A percentile compares a stretch with the other conserved stretches of the same genome.
Conservation (phyloP, 768 basidiomycete genomes). For the Asterophora parasitica region DNA sequence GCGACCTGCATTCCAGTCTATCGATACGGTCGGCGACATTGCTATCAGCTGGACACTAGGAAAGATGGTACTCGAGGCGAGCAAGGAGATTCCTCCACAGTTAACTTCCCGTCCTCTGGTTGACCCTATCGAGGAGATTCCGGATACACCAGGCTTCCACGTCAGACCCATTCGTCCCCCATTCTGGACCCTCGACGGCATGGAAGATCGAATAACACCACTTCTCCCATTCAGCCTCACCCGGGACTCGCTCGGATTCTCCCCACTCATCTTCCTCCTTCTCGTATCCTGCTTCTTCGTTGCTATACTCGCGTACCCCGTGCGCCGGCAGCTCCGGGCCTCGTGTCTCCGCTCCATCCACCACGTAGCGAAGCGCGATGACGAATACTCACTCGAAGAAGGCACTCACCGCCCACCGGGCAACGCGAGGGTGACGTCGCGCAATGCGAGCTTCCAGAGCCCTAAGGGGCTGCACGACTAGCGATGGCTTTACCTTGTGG, state of each 20-base stretch:
- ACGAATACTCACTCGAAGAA: slow-evolving; percentile 49
- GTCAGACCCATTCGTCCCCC: slow-evolving; percentile 63
- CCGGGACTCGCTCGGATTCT: slow-evolving; percentile 66
- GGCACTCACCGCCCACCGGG: slow-evolving; percentile 24
- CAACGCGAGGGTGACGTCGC: neutral
- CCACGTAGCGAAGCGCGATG: slow-evolving; percentile 29
- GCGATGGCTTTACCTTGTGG: neutral
- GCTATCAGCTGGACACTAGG: slow-evolving; percentile 98
- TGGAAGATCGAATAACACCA: slow-evolving; percentile 63
- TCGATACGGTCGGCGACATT: slow-evolving; percentile 89
- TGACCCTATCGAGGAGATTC: slow-evolving; percentile 68
- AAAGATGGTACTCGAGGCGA: slow-evolving; percentile 98
- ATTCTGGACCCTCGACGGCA: slow-evolving; percentile 50
- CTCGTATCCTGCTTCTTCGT: slow-evolving; percentile 42
- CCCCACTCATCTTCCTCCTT: slow-evolving; percentile 58
- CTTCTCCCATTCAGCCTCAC: slow-evolving; percentile 62
- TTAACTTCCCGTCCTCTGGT: slow-evolving; percentile 51
- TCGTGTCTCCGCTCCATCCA: slow-evolving; percentile 42
- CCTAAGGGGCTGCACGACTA: neutral
- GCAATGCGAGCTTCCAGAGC: neutral
- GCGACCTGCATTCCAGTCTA: slow-evolving; percentile 81
- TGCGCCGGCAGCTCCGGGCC: slow-evolving; percentile 52
- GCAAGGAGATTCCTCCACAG: slow-evolving; percentile 66
- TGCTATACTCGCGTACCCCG: slow-evolving; percentile 44
- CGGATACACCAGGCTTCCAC: slow-evolving; percentile 45